Evolutionary conservation across 345 rosid species (phyloP).

Genomic region (Orychophragmus violaceus): DNA sequence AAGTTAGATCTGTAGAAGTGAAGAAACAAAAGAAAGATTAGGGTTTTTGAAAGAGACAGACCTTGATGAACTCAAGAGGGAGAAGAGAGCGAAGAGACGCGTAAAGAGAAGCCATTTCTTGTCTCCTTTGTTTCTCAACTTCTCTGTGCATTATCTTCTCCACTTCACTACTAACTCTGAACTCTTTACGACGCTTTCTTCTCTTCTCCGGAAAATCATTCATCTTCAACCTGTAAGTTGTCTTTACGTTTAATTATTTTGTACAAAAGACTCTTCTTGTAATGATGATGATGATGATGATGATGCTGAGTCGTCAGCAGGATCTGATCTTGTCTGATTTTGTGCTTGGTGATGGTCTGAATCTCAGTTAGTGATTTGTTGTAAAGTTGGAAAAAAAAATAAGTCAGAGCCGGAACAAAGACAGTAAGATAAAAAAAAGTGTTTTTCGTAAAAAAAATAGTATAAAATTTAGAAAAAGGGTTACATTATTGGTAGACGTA

Average conservation of each 20-base stretch:
- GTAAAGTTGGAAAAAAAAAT: conserved; percentile 39
- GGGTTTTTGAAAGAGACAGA: conserved; percentile 18
- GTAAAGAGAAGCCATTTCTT: conserved; percentile 63
- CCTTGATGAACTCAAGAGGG: conserved; percentile 68
- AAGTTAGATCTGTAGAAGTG: background rate
- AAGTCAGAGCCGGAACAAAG: background rate
- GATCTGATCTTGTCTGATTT: conserved; percentile 39
- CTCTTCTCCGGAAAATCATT: background rate
- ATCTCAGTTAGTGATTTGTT: conserved; percentile 44
- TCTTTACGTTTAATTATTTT: background rate
- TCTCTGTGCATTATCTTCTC: conserved; percentile 67
- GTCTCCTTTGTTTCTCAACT: conserved; percentile 64
- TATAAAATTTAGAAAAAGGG: background rate
- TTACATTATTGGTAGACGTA: background rate
- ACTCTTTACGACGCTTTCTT: background rate
- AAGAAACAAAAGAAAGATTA: background rate
- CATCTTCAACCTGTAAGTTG: background rate
- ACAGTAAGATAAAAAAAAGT: conserved; percentile 10
- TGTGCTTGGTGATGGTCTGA: background rate
- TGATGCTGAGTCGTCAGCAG: conserved; percentile 8
- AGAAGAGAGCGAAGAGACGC: conserved; percentile 56
- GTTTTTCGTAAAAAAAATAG: background rate
- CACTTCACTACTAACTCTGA: background rate
- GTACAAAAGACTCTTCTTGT: background rate
- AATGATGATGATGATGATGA: background rate